Conservation (phyloP, 768 basidiomycete species). For the Suillus clintonianus region DNA sequence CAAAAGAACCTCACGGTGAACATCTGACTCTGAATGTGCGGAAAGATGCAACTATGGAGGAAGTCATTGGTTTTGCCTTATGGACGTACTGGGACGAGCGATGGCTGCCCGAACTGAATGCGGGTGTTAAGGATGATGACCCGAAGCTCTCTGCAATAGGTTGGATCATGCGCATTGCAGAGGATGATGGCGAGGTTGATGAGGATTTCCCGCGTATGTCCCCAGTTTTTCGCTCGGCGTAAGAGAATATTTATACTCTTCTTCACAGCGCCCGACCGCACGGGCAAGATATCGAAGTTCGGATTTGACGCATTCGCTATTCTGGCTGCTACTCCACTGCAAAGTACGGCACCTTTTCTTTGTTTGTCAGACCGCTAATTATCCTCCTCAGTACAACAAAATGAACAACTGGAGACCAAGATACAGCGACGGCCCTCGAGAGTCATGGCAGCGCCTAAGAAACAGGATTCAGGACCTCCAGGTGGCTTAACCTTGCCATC, state of each 20-base stretch:
- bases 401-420: constrained; percentile 73
- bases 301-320: constrained; percentile 89
- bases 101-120: constrained; percentile 76
- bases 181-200: constrained; percentile 97
- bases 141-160: constrained; percentile 76
- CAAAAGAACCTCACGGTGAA: constrained; percentile 57
- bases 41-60: constrained; percentile 90
- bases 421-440: constrained; percentile 80
- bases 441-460: constrained; percentile 61
- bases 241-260: neutral
- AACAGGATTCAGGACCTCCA: constrained; percentile 47
- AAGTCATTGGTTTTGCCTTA: constrained; percentile 90
- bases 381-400: constrained; percentile 63
- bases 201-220: constrained; percentile 92
- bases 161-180: constrained; percentile 92
- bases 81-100: constrained; percentile 94
- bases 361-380: constrained; percentile 1
- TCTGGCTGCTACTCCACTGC: constrained; percentile 69
- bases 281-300: constrained; percentile 84
- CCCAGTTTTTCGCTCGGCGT: too few species aligned
- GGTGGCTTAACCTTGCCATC: constrained; percentile 41
- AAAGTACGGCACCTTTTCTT: constrained; percentile 48
- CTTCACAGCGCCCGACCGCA: constrained; percentile 82
- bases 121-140: constrained; percentile 62
- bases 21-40: constrained; percentile 75